Evolutionary conservation across 1,139 yeast genomes (phyloP).

Genomic region (Hansenula sp.): DNA sequence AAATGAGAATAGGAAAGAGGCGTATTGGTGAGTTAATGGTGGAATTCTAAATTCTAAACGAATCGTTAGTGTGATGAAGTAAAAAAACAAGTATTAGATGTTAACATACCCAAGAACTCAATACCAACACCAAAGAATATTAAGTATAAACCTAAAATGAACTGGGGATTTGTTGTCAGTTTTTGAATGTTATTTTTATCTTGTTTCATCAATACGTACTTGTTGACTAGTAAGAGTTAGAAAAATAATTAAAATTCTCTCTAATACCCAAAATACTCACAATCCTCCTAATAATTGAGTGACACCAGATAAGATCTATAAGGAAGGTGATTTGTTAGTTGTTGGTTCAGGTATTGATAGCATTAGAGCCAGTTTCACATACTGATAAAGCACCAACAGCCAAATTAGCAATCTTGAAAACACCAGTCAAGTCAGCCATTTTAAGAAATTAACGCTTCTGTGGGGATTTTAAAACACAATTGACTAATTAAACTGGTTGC

Average conservation of each 20-base stretch:
- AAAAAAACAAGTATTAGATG: too few relatives aligned
- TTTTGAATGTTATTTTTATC: conserved; percentile 1
- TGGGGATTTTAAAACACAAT: too few relatives aligned
- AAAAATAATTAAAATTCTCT: background rate
- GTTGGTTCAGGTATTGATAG: conserved; percentile 10
- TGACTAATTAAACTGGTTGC: too few relatives aligned
- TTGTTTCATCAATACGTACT: conserved; percentile 19
- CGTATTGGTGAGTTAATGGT: conserved; percentile 63
- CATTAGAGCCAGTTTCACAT: conserved; percentile 27
- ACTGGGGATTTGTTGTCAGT: conserved; percentile 32
- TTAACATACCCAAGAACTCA: conserved; percentile 45
- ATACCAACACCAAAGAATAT: conserved; percentile 52
- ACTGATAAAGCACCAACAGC: conserved; percentile 59
- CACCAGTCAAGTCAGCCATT: conserved; percentile 26
- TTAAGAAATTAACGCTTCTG: too few relatives aligned
- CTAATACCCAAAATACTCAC: conserved; percentile 31
- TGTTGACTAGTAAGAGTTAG: conserved; percentile 25
- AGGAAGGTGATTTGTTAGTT: conserved; percentile 18
- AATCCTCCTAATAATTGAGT: conserved; percentile 56
- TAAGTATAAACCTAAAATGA: conserved; percentile 51
- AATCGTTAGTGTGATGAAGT: background rate
- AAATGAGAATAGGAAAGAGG: conserved; percentile 78
- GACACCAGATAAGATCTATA: conserved; percentile 47
- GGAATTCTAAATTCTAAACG: conserved; percentile 57
- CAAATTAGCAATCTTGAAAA: conserved; percentile 62